phyloP scores from a whole-genome alignment of 2,329 filamentous ascomycete genomes.

The Sporothrix variecibatus region DNA sequence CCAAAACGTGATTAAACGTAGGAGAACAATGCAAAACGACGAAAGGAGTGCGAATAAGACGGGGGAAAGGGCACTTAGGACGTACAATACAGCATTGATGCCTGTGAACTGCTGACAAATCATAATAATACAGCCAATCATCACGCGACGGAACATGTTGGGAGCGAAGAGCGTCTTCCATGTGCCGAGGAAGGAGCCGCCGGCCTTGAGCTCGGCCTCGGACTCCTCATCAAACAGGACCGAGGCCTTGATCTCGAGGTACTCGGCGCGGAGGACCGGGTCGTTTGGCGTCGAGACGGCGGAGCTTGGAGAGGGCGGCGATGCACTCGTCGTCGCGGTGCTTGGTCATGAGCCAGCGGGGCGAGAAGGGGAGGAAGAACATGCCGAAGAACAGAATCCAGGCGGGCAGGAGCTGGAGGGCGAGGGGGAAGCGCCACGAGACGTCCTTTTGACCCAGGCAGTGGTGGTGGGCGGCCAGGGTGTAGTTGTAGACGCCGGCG shows the following conservation, averaged over 20 bases:
- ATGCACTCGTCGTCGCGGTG: slow-evolving; percentile 33
- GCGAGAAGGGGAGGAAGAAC: slow-evolving; percentile 54
- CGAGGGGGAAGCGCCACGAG: slow-evolving; percentile 47
- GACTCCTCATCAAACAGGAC: slow-evolving; percentile 68
- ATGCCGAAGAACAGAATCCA: slow-evolving; percentile 40
- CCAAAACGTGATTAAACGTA: neutral
- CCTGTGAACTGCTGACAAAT: slow-evolving; percentile 57
- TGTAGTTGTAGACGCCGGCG: slow-evolving; percentile 44
- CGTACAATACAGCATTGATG: slow-evolving; percentile 56
- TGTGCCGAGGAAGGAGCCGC: slow-evolving; percentile 62
- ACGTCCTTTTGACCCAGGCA: slow-evolving; percentile 21
- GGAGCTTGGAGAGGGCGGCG: slow-evolving; percentile 35
- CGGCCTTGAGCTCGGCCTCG: slow-evolving; percentile 68
- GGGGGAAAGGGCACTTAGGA: neutral
- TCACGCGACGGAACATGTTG: slow-evolving; percentile 53
- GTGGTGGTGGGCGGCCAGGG: slow-evolving; percentile 24
- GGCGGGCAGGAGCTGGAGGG: slow-evolving; percentile 48
- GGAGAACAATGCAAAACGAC: neutral
- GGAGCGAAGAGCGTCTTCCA: slow-evolving; percentile 68
- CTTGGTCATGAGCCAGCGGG: slow-evolving; percentile 46
- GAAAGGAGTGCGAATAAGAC: neutral
- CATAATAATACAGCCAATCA: slow-evolving; percentile 53
- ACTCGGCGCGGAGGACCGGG: slow-evolving; percentile 46
- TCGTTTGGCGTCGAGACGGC: slow-evolving; percentile 38
- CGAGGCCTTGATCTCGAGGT: slow-evolving; percentile 51